Conservation (phyloP, 2,329 filamentous ascomycete species). For the Fusarium begoniae region DNA sequence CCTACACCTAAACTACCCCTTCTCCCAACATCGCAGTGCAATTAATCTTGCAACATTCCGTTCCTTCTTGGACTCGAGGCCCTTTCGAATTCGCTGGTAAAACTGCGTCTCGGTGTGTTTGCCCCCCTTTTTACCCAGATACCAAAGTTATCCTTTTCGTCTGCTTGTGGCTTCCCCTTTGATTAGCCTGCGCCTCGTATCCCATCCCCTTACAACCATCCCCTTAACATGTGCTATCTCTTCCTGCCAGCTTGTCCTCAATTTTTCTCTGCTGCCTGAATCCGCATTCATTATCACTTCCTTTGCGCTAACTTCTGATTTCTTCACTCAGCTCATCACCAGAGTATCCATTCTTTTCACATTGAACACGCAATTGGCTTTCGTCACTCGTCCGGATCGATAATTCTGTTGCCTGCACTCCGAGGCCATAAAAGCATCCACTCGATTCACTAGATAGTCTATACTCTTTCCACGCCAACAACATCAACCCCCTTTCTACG, state of each 20-base stretch:
- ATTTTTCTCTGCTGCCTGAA: constrained; percentile 26
- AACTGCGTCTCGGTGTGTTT: constrained; percentile 23
- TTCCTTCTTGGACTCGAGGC: constrained; percentile 17
- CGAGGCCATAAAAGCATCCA: constrained; percentile 30
- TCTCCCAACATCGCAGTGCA: not conserved
- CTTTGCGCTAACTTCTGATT: constrained; percentile 17
- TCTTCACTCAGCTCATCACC: constrained; percentile 22
- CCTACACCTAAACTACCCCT: constrained; percentile 5
- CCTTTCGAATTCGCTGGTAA: not conserved
- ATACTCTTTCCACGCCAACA: constrained; percentile 12
- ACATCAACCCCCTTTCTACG: constrained; percentile 14
- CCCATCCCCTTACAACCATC: constrained; percentile 25
- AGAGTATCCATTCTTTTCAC: constrained; percentile 35
- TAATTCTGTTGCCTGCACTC: constrained; percentile 40
- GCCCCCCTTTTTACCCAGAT: constrained; percentile 17
- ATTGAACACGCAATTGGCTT: constrained; percentile 31
- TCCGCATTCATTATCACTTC: constrained; percentile 2
- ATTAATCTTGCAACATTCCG: constrained; percentile 28
- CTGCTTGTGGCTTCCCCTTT: constrained; percentile 21
- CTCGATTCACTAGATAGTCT: not conserved
- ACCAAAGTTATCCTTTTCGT: not conserved
- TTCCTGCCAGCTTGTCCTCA: constrained; percentile 41
- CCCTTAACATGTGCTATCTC: constrained; percentile 14
- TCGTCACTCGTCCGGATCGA: constrained; percentile 35
- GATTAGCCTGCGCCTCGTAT: constrained; percentile 26